These are phyloP conservation scores for Toxicodendron radicans DNA, from an alignment of 345 rosid genomes.

Conservation along the genomic window DNA sequence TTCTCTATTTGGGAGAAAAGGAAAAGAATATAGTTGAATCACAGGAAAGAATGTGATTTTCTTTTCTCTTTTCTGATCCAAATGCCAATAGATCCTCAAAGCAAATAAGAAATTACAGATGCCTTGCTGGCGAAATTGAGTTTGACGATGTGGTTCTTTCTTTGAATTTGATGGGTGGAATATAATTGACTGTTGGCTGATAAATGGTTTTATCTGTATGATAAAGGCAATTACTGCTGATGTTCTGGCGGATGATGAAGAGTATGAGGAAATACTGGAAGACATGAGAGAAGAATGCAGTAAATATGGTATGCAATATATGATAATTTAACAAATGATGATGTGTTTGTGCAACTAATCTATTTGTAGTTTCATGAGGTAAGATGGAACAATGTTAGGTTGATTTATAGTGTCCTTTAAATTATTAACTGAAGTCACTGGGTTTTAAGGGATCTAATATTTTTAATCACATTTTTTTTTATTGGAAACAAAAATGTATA, in stretches of 20 bases:
- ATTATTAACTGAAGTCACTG: neutral
- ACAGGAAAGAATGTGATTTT: neutral
- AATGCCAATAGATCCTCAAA: neutral
- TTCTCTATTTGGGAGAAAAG: neutral
- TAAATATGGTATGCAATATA: slow-evolving; percentile 29
- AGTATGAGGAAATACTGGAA: slow-evolving; percentile 36
- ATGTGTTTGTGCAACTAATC: neutral
- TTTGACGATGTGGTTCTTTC: neutral
- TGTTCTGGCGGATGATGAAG: slow-evolving; percentile 28
- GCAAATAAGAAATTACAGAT: neutral
- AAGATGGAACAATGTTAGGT: neutral
- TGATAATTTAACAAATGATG: neutral
- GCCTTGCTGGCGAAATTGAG: neutral
- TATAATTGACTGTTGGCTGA: slow-evolving; percentile 14
- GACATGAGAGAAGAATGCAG: slow-evolving; percentile 36
- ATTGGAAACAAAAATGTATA: no score
- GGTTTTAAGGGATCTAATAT: neutral
- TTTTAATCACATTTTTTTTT: neutral
- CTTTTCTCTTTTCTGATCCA: neutral
- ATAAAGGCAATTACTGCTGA: slow-evolving; percentile 29
- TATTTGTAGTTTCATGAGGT: neutral
- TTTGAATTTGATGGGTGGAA: neutral
- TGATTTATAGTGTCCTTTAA: neutral
- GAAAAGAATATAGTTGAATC: neutral
- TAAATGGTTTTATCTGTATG: neutral